A percentile compares a stretch with the other conserved stretches of the same genome.
Evolutionary conservation across 2,329 filamentous ascomycete genomes (phyloP).

Genomic region (Alternaria sp.): DNA sequence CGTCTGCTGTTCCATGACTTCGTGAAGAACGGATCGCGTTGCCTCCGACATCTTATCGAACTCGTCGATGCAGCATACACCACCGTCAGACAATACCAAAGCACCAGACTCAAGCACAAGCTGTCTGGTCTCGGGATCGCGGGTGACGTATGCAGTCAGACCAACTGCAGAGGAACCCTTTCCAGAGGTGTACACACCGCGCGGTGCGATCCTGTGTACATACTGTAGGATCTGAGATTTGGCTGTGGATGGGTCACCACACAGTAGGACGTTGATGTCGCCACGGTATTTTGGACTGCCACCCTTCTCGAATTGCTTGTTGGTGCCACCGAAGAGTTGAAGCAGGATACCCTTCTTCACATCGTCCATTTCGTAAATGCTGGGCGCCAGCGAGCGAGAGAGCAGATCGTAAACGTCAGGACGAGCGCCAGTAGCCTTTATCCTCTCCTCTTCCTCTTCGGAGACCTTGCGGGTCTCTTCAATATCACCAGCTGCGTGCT

Average conservation of each 20-base stretch:
- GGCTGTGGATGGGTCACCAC: slow-evolving; percentile 93
- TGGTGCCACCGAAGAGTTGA: slow-evolving; percentile 95
- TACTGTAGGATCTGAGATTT: slow-evolving; percentile 96
- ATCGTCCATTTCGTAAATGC: slow-evolving; percentile 97
- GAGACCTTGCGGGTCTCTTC: slow-evolving; percentile 85
- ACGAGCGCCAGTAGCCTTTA: slow-evolving; percentile 78
- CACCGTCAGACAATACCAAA: slow-evolving; percentile 74
- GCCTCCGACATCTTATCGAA: slow-evolving; percentile 82
- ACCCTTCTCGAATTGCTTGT: slow-evolving; percentile 97
- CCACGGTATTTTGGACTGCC: slow-evolving; percentile 95
- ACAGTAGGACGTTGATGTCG: slow-evolving; percentile 96
- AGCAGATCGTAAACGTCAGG: slow-evolving; percentile 93
- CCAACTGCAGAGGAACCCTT: slow-evolving; percentile 79
- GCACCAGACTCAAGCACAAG: slow-evolving; percentile 78
- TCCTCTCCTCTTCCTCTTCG: slow-evolving; percentile 87
- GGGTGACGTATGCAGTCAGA: slow-evolving; percentile 78
- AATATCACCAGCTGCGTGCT: slow-evolving; percentile 71
- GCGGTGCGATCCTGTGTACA: slow-evolving; percentile 95
- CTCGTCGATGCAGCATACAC: slow-evolving; percentile 79
- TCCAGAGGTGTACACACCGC: slow-evolving; percentile 78
- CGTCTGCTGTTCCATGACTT: slow-evolving; percentile 83
- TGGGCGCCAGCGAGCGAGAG: slow-evolving; percentile 87
- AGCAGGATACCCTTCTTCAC: slow-evolving; percentile 98
- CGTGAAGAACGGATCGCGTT: slow-evolving; percentile 75
- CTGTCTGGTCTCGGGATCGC: slow-evolving; percentile 75